These are phyloP conservation scores for Coniochaeta sp. DNA, from an alignment of 2,329 filamentous ascomycete species.

Conservation along the genomic window DNA sequence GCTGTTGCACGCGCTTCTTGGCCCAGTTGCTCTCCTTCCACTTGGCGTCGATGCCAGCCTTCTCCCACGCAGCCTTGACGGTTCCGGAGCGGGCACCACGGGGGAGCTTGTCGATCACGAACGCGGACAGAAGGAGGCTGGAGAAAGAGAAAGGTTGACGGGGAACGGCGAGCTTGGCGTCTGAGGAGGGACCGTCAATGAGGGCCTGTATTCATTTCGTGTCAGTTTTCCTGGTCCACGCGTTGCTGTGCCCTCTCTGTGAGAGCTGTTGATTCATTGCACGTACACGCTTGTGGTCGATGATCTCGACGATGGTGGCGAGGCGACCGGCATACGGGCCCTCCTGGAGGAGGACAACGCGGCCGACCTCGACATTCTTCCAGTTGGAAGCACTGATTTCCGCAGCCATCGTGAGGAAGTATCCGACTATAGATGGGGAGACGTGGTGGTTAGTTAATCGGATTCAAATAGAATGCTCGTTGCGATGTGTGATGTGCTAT, in stretches of 20 bases:
- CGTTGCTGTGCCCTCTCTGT: constrained; percentile 3
- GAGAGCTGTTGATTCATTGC: constrained; percentile 13
- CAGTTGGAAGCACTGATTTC: constrained; percentile 2
- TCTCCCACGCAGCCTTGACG: constrained; percentile 86
- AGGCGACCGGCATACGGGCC: constrained; percentile 79
- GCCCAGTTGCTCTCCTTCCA: constrained; percentile 89
- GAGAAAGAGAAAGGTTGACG: constrained; percentile 80
- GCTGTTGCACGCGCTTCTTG: constrained; percentile 81
- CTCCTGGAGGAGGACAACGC: constrained; percentile 84
- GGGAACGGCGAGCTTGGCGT: constrained; percentile 71
- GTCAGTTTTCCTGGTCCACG: constrained; percentile 14
- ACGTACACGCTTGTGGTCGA: constrained; percentile 99
- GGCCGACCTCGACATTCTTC: constrained; percentile 87
- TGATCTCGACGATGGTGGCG: constrained; percentile 95
- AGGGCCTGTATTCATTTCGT: constrained; percentile 61
- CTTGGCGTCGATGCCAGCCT: constrained; percentile 84
- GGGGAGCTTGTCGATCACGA: constrained; percentile 80
- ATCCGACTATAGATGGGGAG: background rate
- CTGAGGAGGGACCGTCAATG: constrained; percentile 85
- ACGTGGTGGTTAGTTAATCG: background rate
- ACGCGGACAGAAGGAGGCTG: constrained; percentile 79
- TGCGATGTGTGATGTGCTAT: background rate
- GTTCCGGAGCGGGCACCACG: constrained; percentile 74
- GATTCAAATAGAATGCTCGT: background rate
- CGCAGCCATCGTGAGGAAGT: constrained; percentile 2